A percentile compares a stretch with the other conserved stretches of the same genome.
These are phyloP conservation scores for Penicillium sp. DNA, from an alignment of 2,329 filamentous ascomycete genomes.

Conservation along the genomic window DNA sequence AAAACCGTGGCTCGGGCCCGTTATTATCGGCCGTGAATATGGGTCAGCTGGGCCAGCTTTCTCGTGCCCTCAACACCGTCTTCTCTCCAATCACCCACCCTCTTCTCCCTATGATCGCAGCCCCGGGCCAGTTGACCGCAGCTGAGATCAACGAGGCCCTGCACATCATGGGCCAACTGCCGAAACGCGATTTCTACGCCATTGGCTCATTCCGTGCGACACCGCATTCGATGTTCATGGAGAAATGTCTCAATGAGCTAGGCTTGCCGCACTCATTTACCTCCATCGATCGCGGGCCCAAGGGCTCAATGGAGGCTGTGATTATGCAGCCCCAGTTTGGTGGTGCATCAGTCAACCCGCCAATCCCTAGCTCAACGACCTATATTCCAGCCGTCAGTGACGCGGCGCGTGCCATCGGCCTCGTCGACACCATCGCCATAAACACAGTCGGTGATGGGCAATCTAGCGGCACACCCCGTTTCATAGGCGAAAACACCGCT, in stretches of 20 bases:
- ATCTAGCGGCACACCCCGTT: constrained; percentile 29
- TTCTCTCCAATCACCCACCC: constrained; percentile 89
- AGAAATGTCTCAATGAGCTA: constrained; percentile 78
- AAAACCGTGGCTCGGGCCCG: constrained; percentile 65
- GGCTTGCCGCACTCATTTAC: constrained; percentile 82
- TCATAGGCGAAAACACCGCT: constrained; percentile 77
- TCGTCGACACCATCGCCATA: constrained; percentile 78
- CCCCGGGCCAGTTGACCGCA: constrained; percentile 80
- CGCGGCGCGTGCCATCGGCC: constrained; percentile 73
- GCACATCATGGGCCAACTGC: constrained; percentile 75
- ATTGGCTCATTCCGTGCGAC: constrained; percentile 72
- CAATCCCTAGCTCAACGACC: constrained; percentile 58
- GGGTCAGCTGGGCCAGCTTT: constrained; percentile 82
- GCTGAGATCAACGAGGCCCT: constrained; percentile 81
- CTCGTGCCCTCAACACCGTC: constrained; percentile 77
- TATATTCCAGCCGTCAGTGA: constrained; percentile 69
- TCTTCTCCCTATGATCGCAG: constrained; percentile 77
- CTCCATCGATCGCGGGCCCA: constrained; percentile 69
- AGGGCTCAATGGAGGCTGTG: constrained; percentile 67
- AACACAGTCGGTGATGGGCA: constrained; percentile 38
- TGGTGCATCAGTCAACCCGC: constrained; percentile 76
- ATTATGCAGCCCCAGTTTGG: constrained; percentile 75
- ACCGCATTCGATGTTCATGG: constrained; percentile 79
- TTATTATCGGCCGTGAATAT: constrained; percentile 83
- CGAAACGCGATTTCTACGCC: constrained; percentile 76